Evolutionary conservation across 768 basidiomycete species (phyloP).

Genomic region (Nidula microcarpa): DNA sequence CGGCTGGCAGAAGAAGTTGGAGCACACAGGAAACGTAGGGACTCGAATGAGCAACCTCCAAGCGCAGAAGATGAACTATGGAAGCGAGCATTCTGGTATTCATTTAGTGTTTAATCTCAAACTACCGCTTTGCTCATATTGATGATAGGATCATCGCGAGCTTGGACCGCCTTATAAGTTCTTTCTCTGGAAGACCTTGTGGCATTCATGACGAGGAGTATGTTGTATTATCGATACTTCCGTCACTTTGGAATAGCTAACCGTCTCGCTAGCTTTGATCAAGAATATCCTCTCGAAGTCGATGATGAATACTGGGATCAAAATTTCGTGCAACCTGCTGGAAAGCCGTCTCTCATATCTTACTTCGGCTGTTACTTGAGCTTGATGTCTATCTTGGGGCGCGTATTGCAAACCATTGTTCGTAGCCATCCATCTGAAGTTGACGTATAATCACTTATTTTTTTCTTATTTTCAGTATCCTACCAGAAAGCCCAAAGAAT

Average conservation of each 20-base stretch:
- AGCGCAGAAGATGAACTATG: conserved; percentile 67
- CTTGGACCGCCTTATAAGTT: conserved; percentile 44
- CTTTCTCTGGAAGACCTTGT: conserved; percentile 63
- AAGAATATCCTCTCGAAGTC: conserved; percentile 60
- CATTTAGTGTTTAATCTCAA: neutral
- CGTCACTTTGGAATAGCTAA: neutral
- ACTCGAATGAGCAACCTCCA: conserved; percentile 15
- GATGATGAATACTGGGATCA: conserved; percentile 73
- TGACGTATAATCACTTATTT: neutral
- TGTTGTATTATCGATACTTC: conserved; percentile 13
- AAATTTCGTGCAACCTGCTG: conserved; percentile 61
- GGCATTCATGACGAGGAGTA: conserved; percentile 75
- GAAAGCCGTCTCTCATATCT: conserved; percentile 49
- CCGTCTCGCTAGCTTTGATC: conserved; percentile 52
- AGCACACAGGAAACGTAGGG: conserved; percentile 48
- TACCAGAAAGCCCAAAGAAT: conserved; percentile 56
- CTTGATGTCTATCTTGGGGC: conserved; percentile 59
- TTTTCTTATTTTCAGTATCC: conserved; percentile 51
- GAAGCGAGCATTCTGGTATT: conserved; percentile 65
- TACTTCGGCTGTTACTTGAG: conserved; percentile 56
- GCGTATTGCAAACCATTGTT: conserved; percentile 42
- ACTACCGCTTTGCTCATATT: neutral
- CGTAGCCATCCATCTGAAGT: neutral
- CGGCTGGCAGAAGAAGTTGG: conserved; percentile 75
- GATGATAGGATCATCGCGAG: conserved; percentile 42